Evolutionary conservation across 2,329 filamentous ascomycete genomes (phyloP).

Genomic region (Paecilomyces formosus): DNA sequence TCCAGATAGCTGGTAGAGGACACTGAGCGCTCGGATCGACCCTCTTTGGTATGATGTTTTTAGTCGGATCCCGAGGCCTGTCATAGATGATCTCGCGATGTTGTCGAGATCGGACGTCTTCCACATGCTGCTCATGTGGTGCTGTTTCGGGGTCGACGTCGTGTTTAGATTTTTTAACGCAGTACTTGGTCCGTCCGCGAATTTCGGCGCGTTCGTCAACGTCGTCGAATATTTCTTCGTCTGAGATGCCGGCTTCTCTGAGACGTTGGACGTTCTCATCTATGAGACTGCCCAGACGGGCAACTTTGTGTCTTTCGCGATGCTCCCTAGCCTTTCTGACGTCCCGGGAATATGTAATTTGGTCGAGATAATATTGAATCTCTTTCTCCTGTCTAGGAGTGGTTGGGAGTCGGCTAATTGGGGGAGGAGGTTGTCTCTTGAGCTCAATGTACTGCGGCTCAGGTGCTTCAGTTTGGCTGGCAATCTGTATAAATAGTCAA

Average conservation of each 20-base stretch:
- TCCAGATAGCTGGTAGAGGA: neutral
- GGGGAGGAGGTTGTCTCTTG: neutral
- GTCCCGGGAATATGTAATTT: neutral
- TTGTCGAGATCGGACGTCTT: neutral
- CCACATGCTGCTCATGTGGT: neutral
- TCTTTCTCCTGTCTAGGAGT: slow-evolving; percentile 1
- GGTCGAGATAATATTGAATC: neutral
- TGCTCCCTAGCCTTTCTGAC: neutral
- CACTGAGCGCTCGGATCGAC: neutral
- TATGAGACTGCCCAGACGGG: neutral
- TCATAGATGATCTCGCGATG: neutral
- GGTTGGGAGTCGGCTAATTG: neutral
- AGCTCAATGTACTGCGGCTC: neutral
- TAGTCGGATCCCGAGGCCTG: neutral
- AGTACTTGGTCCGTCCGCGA: neutral
- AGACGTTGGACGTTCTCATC: neutral
- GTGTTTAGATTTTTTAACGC: neutral
- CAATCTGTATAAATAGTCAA: neutral
- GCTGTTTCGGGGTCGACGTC: neutral
- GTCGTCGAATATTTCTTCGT: neutral
- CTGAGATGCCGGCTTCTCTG: neutral
- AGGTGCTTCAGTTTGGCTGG: neutral
- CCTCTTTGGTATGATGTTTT: neutral
- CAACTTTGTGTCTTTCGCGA: neutral
- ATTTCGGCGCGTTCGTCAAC: neutral